These are phyloP conservation scores for Malassezia arunalokei DNA, from an alignment of 1,284 basidiomycete genomes.

Conservation along the genomic window DNA sequence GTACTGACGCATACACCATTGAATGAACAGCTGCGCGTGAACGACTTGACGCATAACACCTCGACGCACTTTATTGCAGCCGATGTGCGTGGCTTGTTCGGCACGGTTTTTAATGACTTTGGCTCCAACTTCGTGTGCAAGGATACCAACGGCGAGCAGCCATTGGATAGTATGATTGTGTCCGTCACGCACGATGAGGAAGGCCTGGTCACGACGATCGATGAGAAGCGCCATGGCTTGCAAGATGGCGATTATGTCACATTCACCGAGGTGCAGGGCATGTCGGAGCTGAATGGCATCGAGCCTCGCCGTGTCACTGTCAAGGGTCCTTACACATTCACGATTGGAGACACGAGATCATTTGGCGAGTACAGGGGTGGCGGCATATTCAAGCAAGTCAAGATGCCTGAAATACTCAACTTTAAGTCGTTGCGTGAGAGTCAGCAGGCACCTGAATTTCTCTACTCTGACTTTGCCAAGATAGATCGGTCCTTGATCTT, in stretches of 20 bases:
- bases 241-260: constrained; percentile 97
- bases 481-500: constrained; percentile 83
- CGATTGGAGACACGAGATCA: constrained; percentile 44
- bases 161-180: constrained; percentile 87
- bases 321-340: constrained; percentile 55
- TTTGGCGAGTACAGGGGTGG: constrained; percentile 67
- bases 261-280: constrained; percentile 93
- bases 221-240: constrained; percentile 91
- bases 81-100: constrained; percentile 87
- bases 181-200: constrained; percentile 56
- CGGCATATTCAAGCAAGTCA: constrained; percentile 95
- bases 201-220: constrained; percentile 85
- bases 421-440: constrained; percentile 81
- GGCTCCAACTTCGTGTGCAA: constrained; percentile 85
- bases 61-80: constrained; percentile 83
- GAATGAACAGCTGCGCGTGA: constrained; percentile 79
- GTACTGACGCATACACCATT: constrained; percentile 71
- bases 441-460: constrained; percentile 66
- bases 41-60: constrained; percentile 56
- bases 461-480: constrained; percentile 95
- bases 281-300: constrained; percentile 77
- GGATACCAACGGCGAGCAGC: constrained; percentile 88
- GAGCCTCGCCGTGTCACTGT: constrained; percentile 83
- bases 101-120: constrained; percentile 92
- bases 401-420: constrained; percentile 86